Conservation (phyloP, 768 basidiomycete genomes). For the Russula foetens region DNA sequence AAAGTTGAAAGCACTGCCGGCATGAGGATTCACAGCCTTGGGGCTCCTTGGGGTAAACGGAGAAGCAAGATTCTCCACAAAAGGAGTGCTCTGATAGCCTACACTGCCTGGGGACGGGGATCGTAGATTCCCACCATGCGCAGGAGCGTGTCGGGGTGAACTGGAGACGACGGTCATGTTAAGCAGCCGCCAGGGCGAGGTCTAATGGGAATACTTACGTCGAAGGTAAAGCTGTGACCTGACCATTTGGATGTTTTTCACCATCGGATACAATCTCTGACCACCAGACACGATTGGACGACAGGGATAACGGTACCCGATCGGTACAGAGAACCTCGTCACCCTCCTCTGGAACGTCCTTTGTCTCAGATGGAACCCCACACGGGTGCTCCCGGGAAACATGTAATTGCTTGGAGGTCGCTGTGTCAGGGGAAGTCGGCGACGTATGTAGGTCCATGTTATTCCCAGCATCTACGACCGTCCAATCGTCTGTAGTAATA, state of each 20-base stretch:
- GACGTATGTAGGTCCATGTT: neutral
- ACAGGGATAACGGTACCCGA: neutral
- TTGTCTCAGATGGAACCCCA: neutral
- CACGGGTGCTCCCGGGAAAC: neutral
- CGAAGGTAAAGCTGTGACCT: neutral
- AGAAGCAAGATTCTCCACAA: conserved; percentile 21
- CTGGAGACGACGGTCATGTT: neutral
- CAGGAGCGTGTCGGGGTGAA: neutral
- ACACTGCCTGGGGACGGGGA: neutral
- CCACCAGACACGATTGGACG: neutral
- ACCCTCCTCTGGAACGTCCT: neutral
- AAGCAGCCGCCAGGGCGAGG: neutral
- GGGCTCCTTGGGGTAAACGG: conserved; percentile 23
- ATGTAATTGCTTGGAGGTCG: neutral
- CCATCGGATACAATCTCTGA: neutral
- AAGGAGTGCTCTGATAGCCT: conserved; percentile 4
- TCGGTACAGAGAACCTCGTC: neutral
- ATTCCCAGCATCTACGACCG: conserved; percentile 1
- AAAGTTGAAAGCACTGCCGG: conserved; percentile 43
- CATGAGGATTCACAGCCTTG: conserved; percentile 33
- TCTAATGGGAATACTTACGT: neutral
- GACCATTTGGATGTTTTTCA: neutral
- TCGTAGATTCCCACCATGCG: neutral
- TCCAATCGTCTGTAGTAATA: conserved; percentile 6
- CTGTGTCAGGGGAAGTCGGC: neutral